These are phyloP conservation scores for Thozetella sp. DNA, from an alignment of 495 filamentous ascomycete species.

Conservation along the genomic window DNA sequence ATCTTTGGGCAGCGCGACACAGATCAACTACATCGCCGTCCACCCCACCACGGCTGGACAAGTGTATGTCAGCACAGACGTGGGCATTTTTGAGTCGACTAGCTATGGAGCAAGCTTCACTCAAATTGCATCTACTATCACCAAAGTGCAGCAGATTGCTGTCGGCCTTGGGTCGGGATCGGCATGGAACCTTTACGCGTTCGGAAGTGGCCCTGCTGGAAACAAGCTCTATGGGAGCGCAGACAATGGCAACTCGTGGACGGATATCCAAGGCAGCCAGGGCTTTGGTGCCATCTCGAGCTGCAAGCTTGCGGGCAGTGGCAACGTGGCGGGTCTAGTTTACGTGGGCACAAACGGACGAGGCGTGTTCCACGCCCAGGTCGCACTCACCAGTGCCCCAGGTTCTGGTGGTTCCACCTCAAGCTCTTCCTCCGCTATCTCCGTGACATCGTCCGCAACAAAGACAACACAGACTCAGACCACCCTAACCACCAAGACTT, in stretches of 20 bases:
- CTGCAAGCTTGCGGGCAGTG: conserved; percentile 48
- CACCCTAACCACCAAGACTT: neutral
- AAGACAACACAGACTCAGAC: neutral
- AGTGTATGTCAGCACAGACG: conserved; percentile 55
- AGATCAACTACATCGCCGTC: conserved; percentile 46
- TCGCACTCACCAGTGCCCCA: neutral
- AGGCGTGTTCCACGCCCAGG: conserved; percentile 54
- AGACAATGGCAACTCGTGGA: conserved; percentile 51
- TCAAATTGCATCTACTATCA: conserved; percentile 31
- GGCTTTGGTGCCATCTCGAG: conserved; percentile 51
- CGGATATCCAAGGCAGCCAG: conserved; percentile 52
- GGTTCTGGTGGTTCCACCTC: neutral
- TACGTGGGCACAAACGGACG: conserved; percentile 63
- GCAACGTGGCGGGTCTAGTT: conserved; percentile 51
- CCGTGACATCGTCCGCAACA: neutral
- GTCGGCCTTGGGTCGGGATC: conserved; percentile 37
- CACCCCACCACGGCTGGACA: conserved; percentile 52
- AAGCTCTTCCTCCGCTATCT: neutral
- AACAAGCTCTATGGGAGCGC: conserved; percentile 50
- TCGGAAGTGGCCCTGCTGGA: conserved; percentile 43
- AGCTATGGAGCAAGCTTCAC: conserved; percentile 50
- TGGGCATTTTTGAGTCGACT: conserved; percentile 52
- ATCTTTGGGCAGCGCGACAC: conserved; percentile 31
- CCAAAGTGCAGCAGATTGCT: conserved; percentile 45
- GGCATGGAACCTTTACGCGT: conserved; percentile 50